phyloP scores from a whole-genome alignment of 371 early-diverging fungal genomes.

The Mucor indicus region DNA sequence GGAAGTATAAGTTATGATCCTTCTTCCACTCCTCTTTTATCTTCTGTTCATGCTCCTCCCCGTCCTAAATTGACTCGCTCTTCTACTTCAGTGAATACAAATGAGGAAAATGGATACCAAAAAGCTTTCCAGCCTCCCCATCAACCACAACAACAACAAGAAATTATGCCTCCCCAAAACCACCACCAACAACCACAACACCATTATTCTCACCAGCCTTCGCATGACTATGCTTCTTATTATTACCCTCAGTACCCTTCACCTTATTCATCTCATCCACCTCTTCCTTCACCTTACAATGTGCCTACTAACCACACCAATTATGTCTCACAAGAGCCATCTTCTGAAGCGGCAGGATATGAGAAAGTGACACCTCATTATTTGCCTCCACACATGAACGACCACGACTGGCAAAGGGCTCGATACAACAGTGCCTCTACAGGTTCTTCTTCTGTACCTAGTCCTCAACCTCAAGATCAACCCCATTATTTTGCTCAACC shows the following conservation, averaged over 20 bases:
- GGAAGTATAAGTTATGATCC: background rate
- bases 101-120: too few species aligned
- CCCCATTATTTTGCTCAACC: background rate
- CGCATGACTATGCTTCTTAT: background rate
- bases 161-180: background rate
- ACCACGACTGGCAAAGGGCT: constrained; percentile 25
- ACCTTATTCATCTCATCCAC: constrained; percentile 1
- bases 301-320: background rate
- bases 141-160: background rate
- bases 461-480: constrained; percentile 11
- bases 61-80: background rate
- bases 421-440: constrained; percentile 22
- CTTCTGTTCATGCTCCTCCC: background rate
- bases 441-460: constrained; percentile 19
- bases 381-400: too few species aligned
- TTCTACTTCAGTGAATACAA: background rate
- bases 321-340: constrained; percentile 7
- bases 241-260: background rate
- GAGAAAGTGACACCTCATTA: constrained; percentile 16
- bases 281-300: constrained; percentile 11
- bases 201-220: background rate
- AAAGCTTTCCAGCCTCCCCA: background rate
- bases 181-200: background rate
- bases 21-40: background rate
- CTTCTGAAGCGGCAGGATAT: constrained; percentile 2